These are phyloP conservation scores for Garcia nutans DNA, from an alignment of 345 rosid genomes.

Conservation along the genomic window DNA sequence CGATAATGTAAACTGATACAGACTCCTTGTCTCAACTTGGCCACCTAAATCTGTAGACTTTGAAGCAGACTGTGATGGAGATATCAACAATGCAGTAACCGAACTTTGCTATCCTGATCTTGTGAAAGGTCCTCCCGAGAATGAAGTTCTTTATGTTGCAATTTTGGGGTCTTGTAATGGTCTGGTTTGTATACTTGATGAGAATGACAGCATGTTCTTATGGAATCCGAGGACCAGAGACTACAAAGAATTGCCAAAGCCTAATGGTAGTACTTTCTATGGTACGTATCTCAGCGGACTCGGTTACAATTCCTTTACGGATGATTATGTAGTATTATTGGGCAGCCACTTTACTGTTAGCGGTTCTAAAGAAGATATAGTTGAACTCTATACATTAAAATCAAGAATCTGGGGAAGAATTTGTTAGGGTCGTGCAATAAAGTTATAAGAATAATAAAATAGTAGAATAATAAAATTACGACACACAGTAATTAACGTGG, in stretches of 20 bases:
- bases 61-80: background rate
- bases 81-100: background rate
- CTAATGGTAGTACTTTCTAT: conserved; percentile 15
- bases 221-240: conserved; percentile 34
- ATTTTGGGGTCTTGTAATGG: conserved; percentile 44
- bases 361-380: conserved; percentile 3
- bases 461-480: too few relatives aligned
- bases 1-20: conserved; percentile 13
- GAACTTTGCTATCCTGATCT: background rate
- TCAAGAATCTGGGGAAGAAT: conserved; percentile 26
- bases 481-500: too few relatives aligned
- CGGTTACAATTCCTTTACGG: conserved; percentile 32
- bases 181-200: conserved; percentile 31
- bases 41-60: conserved; percentile 32
- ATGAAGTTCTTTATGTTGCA: background rate
- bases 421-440: too few relatives aligned
- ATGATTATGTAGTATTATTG: conserved; percentile 1
- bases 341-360: background rate
- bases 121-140: background rate
- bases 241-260: conserved; percentile 25
- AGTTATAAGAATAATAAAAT: too few relatives aligned
- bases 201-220: conserved; percentile 3
- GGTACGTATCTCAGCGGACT: conserved; percentile 22
- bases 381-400: conserved; percentile 27
- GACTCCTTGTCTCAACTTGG: conserved; percentile 26